Percentiles rank a stretch among this genome's conserved stretches.
Conservation (phyloP, 768 basidiomycete genomes). For the Mycena galericulata region DNA sequence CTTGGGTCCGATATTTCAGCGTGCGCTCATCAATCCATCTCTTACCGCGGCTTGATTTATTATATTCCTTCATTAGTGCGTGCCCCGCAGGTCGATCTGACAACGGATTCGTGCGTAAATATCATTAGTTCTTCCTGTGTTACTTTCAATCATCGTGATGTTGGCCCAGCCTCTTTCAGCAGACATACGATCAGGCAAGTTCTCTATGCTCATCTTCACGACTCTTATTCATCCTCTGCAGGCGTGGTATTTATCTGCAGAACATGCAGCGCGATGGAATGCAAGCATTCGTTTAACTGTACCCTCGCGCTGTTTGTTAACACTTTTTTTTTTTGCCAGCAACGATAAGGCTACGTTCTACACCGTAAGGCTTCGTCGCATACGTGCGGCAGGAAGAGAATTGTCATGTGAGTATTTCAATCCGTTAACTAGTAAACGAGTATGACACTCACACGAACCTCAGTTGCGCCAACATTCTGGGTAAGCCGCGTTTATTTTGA, state of each 20-base stretch:
- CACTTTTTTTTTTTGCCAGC: constrained; percentile 52
- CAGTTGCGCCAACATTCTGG: constrained; percentile 76
- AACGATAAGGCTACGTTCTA: constrained; percentile 85
- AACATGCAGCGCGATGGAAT: constrained; percentile 80
- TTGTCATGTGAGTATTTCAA: constrained; percentile 67
- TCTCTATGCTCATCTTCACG: too few relatives aligned
- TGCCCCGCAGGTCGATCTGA: too few relatives aligned
- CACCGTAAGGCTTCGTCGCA: constrained; percentile 64
- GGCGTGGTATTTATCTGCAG: constrained; percentile 75
- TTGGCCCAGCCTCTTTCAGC: too few relatives aligned
- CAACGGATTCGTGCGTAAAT: too few relatives aligned
- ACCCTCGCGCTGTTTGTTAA: background rate
- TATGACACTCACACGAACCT: background rate
- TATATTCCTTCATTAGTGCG: too few relatives aligned
- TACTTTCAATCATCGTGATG: too few relatives aligned
- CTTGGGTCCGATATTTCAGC: too few relatives aligned
- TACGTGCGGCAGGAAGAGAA: constrained; percentile 71
- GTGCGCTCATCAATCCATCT: too few relatives aligned
- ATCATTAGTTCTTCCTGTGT: too few relatives aligned
- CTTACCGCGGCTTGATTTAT: too few relatives aligned
- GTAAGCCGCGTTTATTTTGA: constrained; percentile 41
- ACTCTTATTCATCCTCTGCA: constrained; percentile 31
- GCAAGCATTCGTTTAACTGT: constrained; percentile 49
- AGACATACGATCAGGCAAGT: too few relatives aligned
- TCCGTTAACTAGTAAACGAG: background rate